phyloP scores from a whole-genome alignment of 306 rosid genomes.

The Delonix regia region DNA sequence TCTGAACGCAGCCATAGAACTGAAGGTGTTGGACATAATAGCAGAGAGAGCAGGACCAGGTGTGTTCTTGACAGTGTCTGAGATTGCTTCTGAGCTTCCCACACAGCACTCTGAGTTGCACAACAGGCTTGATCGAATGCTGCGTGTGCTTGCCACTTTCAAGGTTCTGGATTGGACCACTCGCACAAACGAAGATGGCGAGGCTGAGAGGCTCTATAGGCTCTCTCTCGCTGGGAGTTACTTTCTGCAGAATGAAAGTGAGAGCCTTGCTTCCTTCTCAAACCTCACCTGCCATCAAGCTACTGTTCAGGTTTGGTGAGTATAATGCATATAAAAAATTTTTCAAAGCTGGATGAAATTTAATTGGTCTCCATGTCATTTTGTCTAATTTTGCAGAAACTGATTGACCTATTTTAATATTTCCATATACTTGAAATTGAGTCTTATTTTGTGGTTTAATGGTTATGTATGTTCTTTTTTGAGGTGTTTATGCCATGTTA shows the following conservation, averaged over 20 bases:
- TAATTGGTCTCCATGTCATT: too few relatives aligned
- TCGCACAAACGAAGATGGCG: neutral
- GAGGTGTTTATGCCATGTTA: too few relatives aligned
- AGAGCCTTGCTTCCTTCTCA: neutral
- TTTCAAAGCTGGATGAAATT: too few relatives aligned
- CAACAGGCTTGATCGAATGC: conserved; percentile 14
- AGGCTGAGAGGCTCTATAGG: conserved; percentile 21
- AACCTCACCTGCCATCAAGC: neutral
- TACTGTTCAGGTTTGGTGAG: conserved; percentile 13
- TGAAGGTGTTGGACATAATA: conserved; percentile 25
- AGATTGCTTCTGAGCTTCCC: conserved; percentile 17
- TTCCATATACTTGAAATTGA: too few relatives aligned
- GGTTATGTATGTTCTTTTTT: too few relatives aligned
- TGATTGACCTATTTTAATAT: too few relatives aligned
- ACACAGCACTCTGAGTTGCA: neutral
- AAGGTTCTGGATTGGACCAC: neutral
- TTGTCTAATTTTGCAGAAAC: too few relatives aligned
- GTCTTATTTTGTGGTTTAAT: too few relatives aligned
- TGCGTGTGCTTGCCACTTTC: conserved; percentile 23
- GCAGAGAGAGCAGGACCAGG: neutral
- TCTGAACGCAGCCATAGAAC: conserved; percentile 25
- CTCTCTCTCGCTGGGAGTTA: conserved; percentile 13
- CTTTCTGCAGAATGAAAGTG: conserved; percentile 1
- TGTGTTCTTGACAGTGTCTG: neutral
- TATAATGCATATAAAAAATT: neutral